A percentile compares a stretch with the other conserved stretches of the same genome.
These are phyloP conservation scores for Globomyces sp. DNA, from an alignment of 371 early-diverging fungal genomes.

Conservation along the genomic window DNA sequence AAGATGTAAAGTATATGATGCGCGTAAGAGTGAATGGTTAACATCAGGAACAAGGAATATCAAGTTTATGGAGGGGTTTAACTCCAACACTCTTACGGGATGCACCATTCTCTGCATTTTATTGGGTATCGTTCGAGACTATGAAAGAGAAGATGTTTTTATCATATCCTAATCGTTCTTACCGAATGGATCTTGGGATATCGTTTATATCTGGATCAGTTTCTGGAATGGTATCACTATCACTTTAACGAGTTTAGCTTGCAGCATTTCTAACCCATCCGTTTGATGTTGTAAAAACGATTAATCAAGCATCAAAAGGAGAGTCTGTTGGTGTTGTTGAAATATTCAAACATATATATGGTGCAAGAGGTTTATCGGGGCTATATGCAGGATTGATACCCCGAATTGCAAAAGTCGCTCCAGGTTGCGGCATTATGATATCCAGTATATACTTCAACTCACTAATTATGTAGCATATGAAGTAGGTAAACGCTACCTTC, in stretches of 20 bases:
- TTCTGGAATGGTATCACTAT: conserved; percentile 33
- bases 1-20: not conserved
- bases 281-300: conserved; percentile 94
- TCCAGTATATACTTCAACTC: conserved; percentile 28
- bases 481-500: conserved; percentile 41
- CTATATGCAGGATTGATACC: conserved; percentile 72
- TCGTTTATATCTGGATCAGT: conserved; percentile 39
- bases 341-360: not conserved
- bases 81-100: conserved; percentile 92
- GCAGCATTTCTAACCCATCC: conserved; percentile 90
- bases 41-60: conserved; percentile 49
- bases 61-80: conserved; percentile 83
- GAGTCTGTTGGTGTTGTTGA: not conserved
- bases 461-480: conserved; percentile 29
- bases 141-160: conserved; percentile 38
- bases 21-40: too few species aligned
- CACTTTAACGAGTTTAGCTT: conserved; percentile 42
- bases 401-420: conserved; percentile 85
- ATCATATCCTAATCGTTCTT: not conserved
- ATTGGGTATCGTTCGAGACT: conserved; percentile 89
- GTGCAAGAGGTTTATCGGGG: conserved; percentile 63
- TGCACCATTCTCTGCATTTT: conserved; percentile 86
- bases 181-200: conserved; percentile 20
- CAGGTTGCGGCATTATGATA: conserved; percentile 96
- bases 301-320: conserved; percentile 62